These are phyloP conservation scores for Pythium biforme DNA, from an alignment of 352 stramenopile genomes.

Conservation along the genomic window DNA sequence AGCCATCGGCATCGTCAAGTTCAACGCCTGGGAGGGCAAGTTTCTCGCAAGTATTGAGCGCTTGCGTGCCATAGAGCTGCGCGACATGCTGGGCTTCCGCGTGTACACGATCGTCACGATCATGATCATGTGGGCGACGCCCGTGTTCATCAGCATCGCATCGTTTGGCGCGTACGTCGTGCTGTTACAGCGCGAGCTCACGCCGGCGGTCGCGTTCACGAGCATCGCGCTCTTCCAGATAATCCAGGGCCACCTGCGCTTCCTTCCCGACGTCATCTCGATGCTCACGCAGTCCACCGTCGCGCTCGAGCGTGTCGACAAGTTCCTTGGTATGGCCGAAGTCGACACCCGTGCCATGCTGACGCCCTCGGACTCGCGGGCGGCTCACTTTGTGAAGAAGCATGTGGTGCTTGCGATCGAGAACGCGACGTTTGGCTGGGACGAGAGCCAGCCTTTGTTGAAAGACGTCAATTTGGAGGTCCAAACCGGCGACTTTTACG, in stretches of 20 bases:
- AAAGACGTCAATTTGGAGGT: conserved; percentile 61
- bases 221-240: conserved; percentile 67
- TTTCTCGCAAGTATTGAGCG: conserved; percentile 62
- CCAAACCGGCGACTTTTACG: conserved; percentile 68
- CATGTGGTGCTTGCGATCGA: not conserved
- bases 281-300: conserved; percentile 87
- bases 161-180: conserved; percentile 42
- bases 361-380: not conserved
- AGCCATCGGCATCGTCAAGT: conserved; percentile 90
- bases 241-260: conserved; percentile 47
- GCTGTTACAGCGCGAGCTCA: conserved; percentile 82
- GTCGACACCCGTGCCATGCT: conserved; percentile 18
- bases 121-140: conserved; percentile 28
- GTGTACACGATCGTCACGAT: conserved; percentile 29
- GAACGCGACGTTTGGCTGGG: not conserved
- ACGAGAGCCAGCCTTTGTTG: conserved; percentile 13
- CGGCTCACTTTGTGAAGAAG: not conserved
- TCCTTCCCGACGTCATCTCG: conserved; percentile 41
- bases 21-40: conserved; percentile 88
- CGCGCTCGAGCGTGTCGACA: conserved; percentile 34
- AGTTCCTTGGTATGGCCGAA: conserved; percentile 48
- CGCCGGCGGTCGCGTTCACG: conserved; percentile 58
- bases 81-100: conserved; percentile 29
- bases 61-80: conserved; percentile 30
- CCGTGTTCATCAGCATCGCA: conserved; percentile 44